phyloP scores from a whole-genome alignment of 176 grass and related monocot genomes.

The Chrysopogon serrulatus region DNA sequence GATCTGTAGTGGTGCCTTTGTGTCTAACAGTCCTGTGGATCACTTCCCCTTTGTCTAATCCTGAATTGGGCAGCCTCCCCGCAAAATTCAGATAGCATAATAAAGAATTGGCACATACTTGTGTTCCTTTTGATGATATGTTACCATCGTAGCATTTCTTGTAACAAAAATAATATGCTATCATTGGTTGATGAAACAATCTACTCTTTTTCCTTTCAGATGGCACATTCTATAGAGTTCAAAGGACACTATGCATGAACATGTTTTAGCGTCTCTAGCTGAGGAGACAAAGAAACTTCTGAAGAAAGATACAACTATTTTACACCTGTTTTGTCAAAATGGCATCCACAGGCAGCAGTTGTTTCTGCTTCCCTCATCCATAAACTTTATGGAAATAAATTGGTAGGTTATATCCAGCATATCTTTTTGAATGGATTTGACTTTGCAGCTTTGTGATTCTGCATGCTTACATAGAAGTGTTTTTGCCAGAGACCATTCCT shows the following conservation, averaged over 20 bases:
- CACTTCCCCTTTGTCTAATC: background rate
- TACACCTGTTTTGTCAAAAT: slow-evolving; percentile 70
- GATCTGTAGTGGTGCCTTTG: slow-evolving; percentile 6
- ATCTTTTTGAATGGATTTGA: background rate
- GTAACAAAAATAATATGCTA: background rate
- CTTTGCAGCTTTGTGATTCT: slow-evolving; percentile 7
- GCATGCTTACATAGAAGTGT: slow-evolving; percentile 4
- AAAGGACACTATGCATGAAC: slow-evolving; percentile 63
- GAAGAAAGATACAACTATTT: slow-evolving; percentile 83
- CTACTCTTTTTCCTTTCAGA: slow-evolving; percentile 53
- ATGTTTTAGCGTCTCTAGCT: slow-evolving; percentile 80
- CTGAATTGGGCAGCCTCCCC: background rate
- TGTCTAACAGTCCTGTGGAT: background rate
- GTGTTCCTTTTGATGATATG: background rate
- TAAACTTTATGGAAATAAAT: slow-evolving; percentile 93
- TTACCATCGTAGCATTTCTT: background rate
- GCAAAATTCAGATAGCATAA: slow-evolving; percentile 13
- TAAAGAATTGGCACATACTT: slow-evolving; percentile 11
- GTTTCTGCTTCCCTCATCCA: slow-evolving; percentile 92
- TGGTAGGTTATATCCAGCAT: slow-evolving; percentile 50
- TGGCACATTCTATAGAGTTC: slow-evolving; percentile 68
- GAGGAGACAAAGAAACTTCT: slow-evolving; percentile 86
- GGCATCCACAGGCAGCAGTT: slow-evolving; percentile 85
- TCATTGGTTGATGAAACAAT: slow-evolving; percentile 11
- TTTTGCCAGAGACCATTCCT: slow-evolving; percentile 85